Evolutionary conservation across 2,329 filamentous ascomycete genomes (phyloP).

Genomic region (Bipolaris oryzae): DNA sequence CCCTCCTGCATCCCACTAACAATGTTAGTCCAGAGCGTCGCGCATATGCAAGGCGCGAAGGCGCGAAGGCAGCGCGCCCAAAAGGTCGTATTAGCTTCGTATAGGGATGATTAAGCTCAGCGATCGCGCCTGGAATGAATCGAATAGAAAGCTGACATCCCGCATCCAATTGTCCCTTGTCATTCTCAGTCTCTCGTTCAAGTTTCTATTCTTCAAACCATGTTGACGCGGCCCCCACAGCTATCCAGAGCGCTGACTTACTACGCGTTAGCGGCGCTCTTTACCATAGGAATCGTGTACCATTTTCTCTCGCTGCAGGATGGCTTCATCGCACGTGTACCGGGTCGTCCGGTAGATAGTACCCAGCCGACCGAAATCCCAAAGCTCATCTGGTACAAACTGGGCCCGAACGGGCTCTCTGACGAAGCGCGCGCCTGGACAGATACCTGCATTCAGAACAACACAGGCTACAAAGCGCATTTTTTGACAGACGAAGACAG

Average conservation of each 20-base stretch:
- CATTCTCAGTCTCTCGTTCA: not conserved
- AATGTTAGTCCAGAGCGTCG: too few species aligned
- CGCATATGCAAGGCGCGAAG: too few species aligned
- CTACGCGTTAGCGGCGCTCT: conserved; percentile 2
- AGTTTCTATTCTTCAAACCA: not conserved
- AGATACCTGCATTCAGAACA: conserved; percentile 38
- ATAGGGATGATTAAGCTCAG: too few species aligned
- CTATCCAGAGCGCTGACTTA: conserved; percentile 7
- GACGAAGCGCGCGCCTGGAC: conserved; percentile 40
- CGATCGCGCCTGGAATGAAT: too few species aligned
- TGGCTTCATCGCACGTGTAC: not conserved
- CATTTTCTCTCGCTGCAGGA: conserved; percentile 5
- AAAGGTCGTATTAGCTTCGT: too few species aligned
- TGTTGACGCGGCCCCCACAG: not conserved
- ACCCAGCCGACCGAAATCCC: conserved; percentile 26
- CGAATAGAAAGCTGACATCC: too few species aligned
- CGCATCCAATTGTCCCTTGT: too few species aligned
- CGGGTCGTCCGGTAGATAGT: not conserved
- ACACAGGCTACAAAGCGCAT: conserved; percentile 37
- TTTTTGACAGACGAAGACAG: conserved; percentile 41
- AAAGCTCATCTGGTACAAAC: conserved; percentile 50
- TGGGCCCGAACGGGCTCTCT: conserved; percentile 46
- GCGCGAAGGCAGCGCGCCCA: too few species aligned
- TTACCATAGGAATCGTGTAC: conserved; percentile 3
- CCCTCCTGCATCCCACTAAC: too few species aligned